Percentiles rank a stretch among this genome's conserved stretches.
phyloP scores from a whole-genome alignment of 139 green algal species.

The Haematococcus sp. region DNA sequence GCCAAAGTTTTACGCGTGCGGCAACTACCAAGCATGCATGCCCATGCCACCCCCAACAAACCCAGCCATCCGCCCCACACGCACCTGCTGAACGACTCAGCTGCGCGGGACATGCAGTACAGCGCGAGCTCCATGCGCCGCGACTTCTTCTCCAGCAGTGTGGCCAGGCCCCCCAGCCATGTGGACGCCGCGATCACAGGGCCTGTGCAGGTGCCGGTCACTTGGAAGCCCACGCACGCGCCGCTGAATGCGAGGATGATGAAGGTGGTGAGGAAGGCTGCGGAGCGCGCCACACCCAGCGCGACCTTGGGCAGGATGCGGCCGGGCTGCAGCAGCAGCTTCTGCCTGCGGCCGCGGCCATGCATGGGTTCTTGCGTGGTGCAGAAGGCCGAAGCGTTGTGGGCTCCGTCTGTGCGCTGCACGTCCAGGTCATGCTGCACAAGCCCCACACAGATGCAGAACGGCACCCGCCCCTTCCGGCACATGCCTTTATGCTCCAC shows the following conservation, averaged over 20 bases:
- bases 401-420: too few species aligned
- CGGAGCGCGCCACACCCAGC: conserved; percentile 69
- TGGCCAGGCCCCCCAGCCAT: conserved; percentile 65
- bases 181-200: conserved; percentile 44
- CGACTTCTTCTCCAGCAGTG: conserved; percentile 90
- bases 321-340: conserved; percentile 47
- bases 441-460: not conserved
- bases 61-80: conserved; percentile 42
- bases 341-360: conserved; percentile 38
- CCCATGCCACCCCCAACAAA: not conserved
- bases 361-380: too few species aligned
- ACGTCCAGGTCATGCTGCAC: too few species aligned
- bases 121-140: conserved; percentile 94
- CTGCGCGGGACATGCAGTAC: conserved; percentile 60
- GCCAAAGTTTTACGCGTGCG: not conserved
- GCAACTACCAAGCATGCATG: not conserved
- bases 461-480: too few species aligned
- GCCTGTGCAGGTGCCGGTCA: conserved; percentile 41
- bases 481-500: too few species aligned
- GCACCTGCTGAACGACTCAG: conserved; percentile 74
- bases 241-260: conserved; percentile 78
- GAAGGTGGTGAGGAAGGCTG: conserved; percentile 82
- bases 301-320: conserved; percentile 65
- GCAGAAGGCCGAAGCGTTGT: too few species aligned
- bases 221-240: conserved; percentile 35